Evolutionary conservation across 345 rosid species (phyloP), one percentile per base, ranked within the genome.

Genomic region (Eucalyptus viminalis): DNA sequence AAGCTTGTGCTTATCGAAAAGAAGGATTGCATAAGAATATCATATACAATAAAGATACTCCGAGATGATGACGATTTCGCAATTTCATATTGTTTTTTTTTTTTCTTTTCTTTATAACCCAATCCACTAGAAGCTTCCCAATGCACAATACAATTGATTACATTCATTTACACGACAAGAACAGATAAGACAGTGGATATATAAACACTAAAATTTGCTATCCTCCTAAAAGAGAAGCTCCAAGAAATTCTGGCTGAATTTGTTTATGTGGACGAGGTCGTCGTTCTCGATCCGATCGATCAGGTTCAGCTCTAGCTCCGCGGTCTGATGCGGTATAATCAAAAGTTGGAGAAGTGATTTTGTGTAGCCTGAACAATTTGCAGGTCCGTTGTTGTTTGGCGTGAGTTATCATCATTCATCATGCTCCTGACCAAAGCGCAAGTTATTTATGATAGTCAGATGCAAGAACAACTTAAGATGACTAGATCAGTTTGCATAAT

Each of bases 301-400:
- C 43, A 17, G 50, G 80, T 49, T 80, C 12, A 14, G 49, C 51
- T n/a, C 44, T 17, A 43, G 19, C 49, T 83, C 51, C 44, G 8
- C 4, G 2, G 29, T 34, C 34, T 5, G 49, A 43, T 15, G 45
- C 16, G 21, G 43, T 45, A 31, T 29, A 6, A 89, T 94, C 92
- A 95, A 90, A 93, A 96, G 94, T 91, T 95, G 90, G 96, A 25
- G 94, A 96, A 97, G 88, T 96, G 98, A 91, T 95, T 94, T 50
- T 95, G 96, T 45, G 96, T 88, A 51, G 93, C 86, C 88, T 97
- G 99, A 92, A 95, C 93, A 94, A 96, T 96, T 87, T 95, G 99
- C 91, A 97, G 87, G 88, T 97, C 98, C 40, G 97, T 92, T 9
- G 95, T 92, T 54, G 95, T 96, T 91, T 98, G 99, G 93, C 98